phyloP scores from a whole-genome alignment of 768 basidiomycete species.

The Lactarius hengduanensis region DNA sequence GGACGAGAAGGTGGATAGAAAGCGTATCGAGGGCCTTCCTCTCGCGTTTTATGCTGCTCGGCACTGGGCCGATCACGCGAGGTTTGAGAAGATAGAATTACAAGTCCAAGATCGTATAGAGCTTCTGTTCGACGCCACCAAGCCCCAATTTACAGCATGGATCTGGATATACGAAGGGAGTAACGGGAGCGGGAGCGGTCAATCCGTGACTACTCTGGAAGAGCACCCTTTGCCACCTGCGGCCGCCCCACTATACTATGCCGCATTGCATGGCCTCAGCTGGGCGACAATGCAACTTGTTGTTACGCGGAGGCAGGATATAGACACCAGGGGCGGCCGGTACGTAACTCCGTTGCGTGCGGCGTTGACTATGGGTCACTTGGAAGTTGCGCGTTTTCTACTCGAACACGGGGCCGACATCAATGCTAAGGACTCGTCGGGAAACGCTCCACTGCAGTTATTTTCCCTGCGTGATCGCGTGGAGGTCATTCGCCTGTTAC shows the following conservation, averaged over 20 bases:
- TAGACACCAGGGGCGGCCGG: background rate
- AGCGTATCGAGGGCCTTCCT: background rate
- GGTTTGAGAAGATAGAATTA: background rate
- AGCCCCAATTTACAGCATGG: background rate
- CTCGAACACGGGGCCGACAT: background rate
- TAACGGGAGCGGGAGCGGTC: no score
- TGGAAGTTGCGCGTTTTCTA: background rate
- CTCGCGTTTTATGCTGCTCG: background rate
- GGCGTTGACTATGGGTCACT: background rate
- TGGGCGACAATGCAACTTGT: background rate
- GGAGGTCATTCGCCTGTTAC: background rate
- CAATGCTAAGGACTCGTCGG: background rate
- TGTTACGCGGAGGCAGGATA: background rate
- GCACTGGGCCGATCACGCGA: slow-evolving; percentile 1
- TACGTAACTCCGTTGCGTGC: background rate
- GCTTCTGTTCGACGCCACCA: background rate
- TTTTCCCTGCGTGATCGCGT: no score
- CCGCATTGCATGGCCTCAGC: background rate
- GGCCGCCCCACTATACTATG: background rate
- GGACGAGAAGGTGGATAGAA: background rate
- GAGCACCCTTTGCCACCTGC: background rate
- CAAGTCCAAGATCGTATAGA: background rate
- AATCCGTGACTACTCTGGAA: rapidly evolving
- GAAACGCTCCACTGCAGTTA: background rate
- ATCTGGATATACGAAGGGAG: background rate